Conservation (phyloP, 1,284 basidiomycete genomes). For the Sutorius eximius region DNA sequence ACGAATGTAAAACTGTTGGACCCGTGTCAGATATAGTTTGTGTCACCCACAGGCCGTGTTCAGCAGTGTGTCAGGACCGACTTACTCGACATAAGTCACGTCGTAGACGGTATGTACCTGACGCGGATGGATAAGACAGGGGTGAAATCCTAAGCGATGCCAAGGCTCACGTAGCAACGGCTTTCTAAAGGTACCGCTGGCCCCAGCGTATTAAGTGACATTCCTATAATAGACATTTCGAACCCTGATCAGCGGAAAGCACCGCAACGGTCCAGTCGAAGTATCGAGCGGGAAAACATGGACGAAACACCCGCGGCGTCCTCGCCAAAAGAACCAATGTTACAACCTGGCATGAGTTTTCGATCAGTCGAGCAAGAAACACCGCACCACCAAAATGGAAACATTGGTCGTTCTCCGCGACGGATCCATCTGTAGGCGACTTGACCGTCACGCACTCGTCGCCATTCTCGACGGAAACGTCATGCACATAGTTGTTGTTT, state of each 20-base stretch:
- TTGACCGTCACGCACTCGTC: slow-evolving; percentile 23
- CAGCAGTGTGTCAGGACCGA: not conserved
- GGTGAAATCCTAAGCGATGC: not conserved
- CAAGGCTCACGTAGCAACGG: not conserved
- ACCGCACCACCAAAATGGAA: slow-evolving; percentile 11
- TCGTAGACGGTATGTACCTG: slow-evolving; percentile 14
- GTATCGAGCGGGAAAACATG: not conserved
- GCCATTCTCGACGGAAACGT: slow-evolving; percentile 22
- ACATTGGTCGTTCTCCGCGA: slow-evolving; percentile 15
- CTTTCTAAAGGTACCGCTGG: not conserved
- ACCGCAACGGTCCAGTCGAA: not conserved
- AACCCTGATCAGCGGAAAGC: not conserved
- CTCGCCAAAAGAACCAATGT: slow-evolving; percentile 17
- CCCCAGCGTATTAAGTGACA: not conserved
- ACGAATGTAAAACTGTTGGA: slow-evolving; percentile 15
- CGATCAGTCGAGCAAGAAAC: not conserved
- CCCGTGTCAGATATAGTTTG: not conserved
- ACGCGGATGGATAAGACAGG: slow-evolving; percentile 7
- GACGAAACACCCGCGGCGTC: not conserved
- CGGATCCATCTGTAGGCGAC: slow-evolving; percentile 12
- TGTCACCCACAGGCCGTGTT: not conserved
- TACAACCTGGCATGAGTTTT: slow-evolving; percentile 13
- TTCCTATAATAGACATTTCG: slow-evolving; percentile 14
- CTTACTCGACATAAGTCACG: slow-evolving; percentile 17
- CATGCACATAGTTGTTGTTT: slow-evolving; percentile 16